These are phyloP conservation scores for Climacium dendroides DNA, from an alignment of 225 moss, liverwort and hornwort species.

Conservation along the genomic window DNA sequence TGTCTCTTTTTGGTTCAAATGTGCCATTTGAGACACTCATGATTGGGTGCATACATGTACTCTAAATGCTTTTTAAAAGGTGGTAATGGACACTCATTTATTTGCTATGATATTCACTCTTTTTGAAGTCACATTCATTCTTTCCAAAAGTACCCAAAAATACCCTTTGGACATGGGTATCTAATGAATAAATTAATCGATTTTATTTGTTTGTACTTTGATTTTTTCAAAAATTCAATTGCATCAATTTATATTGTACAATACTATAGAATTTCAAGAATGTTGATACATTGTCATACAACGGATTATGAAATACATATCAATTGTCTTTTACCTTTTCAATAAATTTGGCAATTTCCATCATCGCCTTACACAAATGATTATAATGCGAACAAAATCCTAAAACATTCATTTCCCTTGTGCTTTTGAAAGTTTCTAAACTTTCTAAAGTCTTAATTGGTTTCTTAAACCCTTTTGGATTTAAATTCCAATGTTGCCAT, in stretches of 20 bases:
- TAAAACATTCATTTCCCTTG: fast-evolving
- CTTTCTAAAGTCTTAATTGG: fast-evolving
- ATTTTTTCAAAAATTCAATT: no score
- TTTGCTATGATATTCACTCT: neutral
- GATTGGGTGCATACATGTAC: neutral
- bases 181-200: neutral
- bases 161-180: fast-evolving
- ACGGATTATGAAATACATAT: no score
- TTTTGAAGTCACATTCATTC: neutral
- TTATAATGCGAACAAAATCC: no score
- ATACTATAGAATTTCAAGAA: no score
- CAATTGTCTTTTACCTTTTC: no score
- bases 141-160: fast-evolving
- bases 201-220: no score
- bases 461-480: fast-evolving
- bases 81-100: neutral
- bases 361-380: no score
- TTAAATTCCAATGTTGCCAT: fast-evolving
- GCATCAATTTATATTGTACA: no score
- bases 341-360: no score
- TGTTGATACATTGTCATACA: no score
- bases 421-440: neutral
- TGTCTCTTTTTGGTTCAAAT: neutral
- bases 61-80: neutral
- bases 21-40: neutral